phyloP scores from a whole-genome alignment of 2,329 filamentous ascomycete species.

The Dothideomycetes sp. region DNA sequence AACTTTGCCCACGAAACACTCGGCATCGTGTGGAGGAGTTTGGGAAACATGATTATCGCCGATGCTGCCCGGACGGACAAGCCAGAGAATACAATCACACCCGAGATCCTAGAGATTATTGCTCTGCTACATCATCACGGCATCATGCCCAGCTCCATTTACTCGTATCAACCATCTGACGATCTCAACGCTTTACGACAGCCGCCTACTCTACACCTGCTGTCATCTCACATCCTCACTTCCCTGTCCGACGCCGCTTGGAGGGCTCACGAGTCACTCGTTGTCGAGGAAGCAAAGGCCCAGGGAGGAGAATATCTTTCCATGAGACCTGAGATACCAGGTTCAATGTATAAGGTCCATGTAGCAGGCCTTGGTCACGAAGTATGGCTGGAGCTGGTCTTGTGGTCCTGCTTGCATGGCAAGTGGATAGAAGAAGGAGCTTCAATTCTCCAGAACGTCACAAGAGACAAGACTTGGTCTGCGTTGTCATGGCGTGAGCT shows the following conservation, averaged over 20 bases:
- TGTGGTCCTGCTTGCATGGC: slow-evolving; percentile 40
- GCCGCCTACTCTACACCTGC: slow-evolving; percentile 35
- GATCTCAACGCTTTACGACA: slow-evolving; percentile 30
- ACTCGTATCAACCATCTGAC: slow-evolving; percentile 25
- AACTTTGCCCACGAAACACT: slow-evolving; percentile 22
- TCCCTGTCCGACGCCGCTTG: slow-evolving; percentile 40
- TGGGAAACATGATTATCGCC: slow-evolving; percentile 34
- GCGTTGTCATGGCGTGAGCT: slow-evolving; percentile 32
- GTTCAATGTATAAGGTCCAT: slow-evolving; percentile 28
- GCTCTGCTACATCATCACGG: slow-evolving; percentile 36
- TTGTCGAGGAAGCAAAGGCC: slow-evolving; percentile 17
- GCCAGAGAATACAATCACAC: slow-evolving; percentile 21
- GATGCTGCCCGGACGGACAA: slow-evolving; percentile 14
- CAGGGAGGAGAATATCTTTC: slow-evolving; percentile 26
- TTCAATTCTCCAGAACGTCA: slow-evolving; percentile 26
- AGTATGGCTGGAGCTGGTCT: slow-evolving; percentile 40
- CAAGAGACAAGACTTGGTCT: slow-evolving; percentile 16
- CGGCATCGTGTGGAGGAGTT: slow-evolving; percentile 34
- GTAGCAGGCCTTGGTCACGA: slow-evolving; percentile 32
- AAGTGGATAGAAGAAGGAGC: slow-evolving; percentile 33
- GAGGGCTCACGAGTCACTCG: slow-evolving; percentile 32
- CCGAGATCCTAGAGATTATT: slow-evolving; percentile 36
- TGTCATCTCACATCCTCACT: slow-evolving; percentile 37
- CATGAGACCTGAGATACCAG: slow-evolving; percentile 32
- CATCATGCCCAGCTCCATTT: slow-evolving; percentile 35